Evolutionary conservation across 2,329 filamentous ascomycete genomes (phyloP), one percentile per base, ranked within the genome.

Genomic region (Aureobasidium sp.): DNA sequence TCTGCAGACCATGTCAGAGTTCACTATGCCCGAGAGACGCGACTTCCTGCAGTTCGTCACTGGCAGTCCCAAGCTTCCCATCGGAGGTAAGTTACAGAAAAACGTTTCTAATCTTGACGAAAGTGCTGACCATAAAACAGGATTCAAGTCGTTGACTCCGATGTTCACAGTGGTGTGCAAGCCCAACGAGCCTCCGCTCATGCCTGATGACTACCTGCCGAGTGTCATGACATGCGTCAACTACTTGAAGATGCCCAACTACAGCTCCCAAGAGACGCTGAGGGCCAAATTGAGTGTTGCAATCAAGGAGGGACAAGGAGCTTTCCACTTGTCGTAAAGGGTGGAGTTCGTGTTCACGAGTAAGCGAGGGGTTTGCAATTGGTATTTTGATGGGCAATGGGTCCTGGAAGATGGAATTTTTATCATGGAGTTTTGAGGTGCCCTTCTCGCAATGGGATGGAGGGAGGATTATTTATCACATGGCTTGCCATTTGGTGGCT

Each of bases 221-320:
- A 97, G 92, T 73, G 95, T 99, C 73, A 99, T 99, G 95, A 99
- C 95, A 12, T 99, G 95, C 74, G 94, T 96, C 76, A 99, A 99
- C 75, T 99, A 99, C 73, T 85, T 99, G 70, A 99, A 99, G 77
- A 82, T 99, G 71, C 94, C 94, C 22, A 91, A 99, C 75, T 99
- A 99, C 76, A 93, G 86, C 67, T 85, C 79, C 67, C 78, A 96
- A 65, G 84, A 90, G 1, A 81, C 88, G 57, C 85, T 99, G 76
- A 87, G 83, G 70, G 83, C 88, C 72, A 90, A 90, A 73, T 81
- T 99, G 60, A 85, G 84, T 66, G 88, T 87, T 66, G 95, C 94
- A 29, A 96, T 96, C 72, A 89, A 86, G 74, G 95, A 99, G 78
- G 94, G 94, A 27, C 94, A 99, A 74, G 94, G 94, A 33, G 94